These are phyloP conservation scores for Podaxis sp. DNA, from an alignment of 768 basidiomycete genomes.

Conservation along the genomic window DNA sequence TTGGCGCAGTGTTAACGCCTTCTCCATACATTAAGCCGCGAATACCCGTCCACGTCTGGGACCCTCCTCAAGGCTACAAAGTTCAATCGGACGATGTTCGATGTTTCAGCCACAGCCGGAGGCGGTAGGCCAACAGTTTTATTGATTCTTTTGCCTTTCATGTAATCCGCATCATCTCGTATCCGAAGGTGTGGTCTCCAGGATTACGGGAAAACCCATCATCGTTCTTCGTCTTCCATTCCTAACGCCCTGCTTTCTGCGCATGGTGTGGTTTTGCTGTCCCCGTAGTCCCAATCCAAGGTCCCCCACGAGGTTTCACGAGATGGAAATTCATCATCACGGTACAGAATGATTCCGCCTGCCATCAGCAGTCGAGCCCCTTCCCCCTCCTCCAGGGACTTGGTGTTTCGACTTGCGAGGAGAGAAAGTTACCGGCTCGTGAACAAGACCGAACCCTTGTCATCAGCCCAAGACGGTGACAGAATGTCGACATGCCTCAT, in stretches of 20 bases:
- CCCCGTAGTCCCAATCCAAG: background rate
- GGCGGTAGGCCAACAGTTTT: background rate
- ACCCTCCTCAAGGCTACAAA: background rate
- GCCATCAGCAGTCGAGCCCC: background rate
- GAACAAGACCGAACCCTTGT: background rate
- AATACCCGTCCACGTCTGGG: background rate
- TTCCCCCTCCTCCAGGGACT: background rate
- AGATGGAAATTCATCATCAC: background rate
- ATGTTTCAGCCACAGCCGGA: background rate
- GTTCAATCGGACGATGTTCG: background rate
- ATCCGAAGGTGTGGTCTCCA: background rate
- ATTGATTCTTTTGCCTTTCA: background rate
- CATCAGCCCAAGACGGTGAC: background rate
- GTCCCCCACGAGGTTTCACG: constrained; percentile 6
- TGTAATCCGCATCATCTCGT: background rate
- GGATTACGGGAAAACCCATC: background rate
- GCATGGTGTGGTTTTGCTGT: background rate
- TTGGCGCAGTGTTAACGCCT: background rate
- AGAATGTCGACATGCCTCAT: background rate
- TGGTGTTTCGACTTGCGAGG: background rate
- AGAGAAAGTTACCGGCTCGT: background rate
- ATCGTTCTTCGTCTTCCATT: background rate
- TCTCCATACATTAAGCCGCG: background rate
- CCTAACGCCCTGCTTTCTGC: background rate
- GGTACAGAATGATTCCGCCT: background rate